phyloP scores from a whole-genome alignment of 169 alveolate genomes.

The Plasmodium gallinaceum region DNA sequence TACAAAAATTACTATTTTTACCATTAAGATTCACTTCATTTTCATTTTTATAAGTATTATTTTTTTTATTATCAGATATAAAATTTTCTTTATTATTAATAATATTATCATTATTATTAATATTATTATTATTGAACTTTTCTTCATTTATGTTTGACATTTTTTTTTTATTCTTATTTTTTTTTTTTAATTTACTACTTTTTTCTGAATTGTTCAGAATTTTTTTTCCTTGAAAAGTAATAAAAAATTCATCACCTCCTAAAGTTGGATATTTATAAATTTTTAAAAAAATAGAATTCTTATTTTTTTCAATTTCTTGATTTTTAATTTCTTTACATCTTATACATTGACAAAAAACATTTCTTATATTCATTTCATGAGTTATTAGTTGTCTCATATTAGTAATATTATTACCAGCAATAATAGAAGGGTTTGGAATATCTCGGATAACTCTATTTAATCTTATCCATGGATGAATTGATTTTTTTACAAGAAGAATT shows the following conservation, averaged over 20 bases:
- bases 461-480: conserved; percentile 96
- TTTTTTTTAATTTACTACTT: conserved; percentile 23
- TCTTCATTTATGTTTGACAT: background rate
- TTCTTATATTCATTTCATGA: conserved; percentile 85
- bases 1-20: background rate
- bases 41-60: background rate
- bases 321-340: conserved; percentile 94
- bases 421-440: conserved; percentile 94
- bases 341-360: conserved; percentile 92
- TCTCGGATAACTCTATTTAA: conserved; percentile 94
- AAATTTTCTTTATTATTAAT: background rate
- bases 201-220: conserved; percentile 7
- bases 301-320: conserved; percentile 71
- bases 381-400: conserved; percentile 92
- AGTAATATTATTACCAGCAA: conserved; percentile 94
- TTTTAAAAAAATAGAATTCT: conserved; percentile 75
- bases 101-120: background rate
- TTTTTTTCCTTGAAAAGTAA: conserved; percentile 83
- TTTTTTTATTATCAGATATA: background rate
- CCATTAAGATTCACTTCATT: background rate
- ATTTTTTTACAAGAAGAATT: conserved; percentile 88
- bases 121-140: background rate
- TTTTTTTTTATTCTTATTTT: conserved; percentile 14
- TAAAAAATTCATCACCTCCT: conserved; percentile 87
- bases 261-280: conserved; percentile 80